Evolutionary conservation across 2,329 filamentous ascomycete species (phyloP), one percentile per base, ranked within the genome.

Genomic region (Cadophora malorum): DNA sequence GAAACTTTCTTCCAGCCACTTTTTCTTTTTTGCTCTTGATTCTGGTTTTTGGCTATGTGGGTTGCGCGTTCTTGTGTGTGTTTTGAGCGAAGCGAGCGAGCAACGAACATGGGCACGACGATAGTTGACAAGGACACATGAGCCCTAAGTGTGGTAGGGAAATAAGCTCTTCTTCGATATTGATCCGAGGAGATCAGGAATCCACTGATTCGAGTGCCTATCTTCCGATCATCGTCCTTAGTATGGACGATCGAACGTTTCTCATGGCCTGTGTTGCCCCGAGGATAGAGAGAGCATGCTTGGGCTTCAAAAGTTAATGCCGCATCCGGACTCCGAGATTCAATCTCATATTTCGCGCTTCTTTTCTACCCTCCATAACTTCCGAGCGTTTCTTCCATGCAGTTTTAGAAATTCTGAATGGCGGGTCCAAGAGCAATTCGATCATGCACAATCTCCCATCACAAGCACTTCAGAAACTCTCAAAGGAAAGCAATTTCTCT

Each of bases 151-250:
- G 31, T 41, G 14, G 31, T 33, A 59, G n/a, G 55, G 33, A 23
- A 41, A 41, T 23, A 59, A 35, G 28, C 53, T 38, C 33, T 59
- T 35, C 55, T 59, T 41, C 16, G 12, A 53, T 53, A 38, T 41
- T 59, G 33, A 59, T 59, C 55, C n/a, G 33, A 59, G 55, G 55
- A 59, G 55, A 59, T 59, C 33, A 59, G 28, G 21, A 38, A 59
- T 59, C 55, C 33, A 38, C 55, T 41, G 55, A 23, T 41, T 10
- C 16, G 33, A 25, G 16, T 41, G 7, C 55, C 35, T 59, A 59
- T 59, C 33, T 16, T 25, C 21, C n/a, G 55, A 59, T 25, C 33
- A 25, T 59, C 55, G 55, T 41, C 55, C 10, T 41, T 59, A 4
- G 21, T 25, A 59, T 41, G 16, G n/a, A 59, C 3, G 33, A 59